A percentile compares a stretch with the other conserved stretches of the same genome.
Conservation (phyloP, 2,329 filamentous ascomycete genomes). For the Fusarium sublunatum region DNA sequence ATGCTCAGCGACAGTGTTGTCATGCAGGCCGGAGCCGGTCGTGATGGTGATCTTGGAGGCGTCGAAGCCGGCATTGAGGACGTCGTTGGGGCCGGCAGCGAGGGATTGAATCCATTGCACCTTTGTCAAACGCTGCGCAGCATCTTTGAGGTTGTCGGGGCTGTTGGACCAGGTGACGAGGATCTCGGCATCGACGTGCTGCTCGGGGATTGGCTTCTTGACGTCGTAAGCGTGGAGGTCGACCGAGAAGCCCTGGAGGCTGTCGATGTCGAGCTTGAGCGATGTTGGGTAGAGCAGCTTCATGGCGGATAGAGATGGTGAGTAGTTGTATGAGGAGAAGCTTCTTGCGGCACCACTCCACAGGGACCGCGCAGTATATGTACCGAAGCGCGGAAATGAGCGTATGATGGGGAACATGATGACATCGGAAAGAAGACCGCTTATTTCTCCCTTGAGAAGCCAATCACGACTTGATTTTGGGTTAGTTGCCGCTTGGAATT, state of each 20-base stretch:
- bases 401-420: slow-evolving; percentile 24
- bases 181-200: slow-evolving; percentile 68
- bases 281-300: slow-evolving; percentile 76
- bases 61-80: slow-evolving; percentile 70
- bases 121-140: slow-evolving; percentile 64
- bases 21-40: slow-evolving; percentile 72
- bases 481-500: rapidly evolving
- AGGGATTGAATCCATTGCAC: slow-evolving; percentile 75
- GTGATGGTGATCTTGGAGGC: slow-evolving; percentile 61
- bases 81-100: slow-evolving; percentile 74
- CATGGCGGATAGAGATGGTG: slow-evolving; percentile 51
- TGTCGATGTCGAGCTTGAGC: slow-evolving; percentile 64
- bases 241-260: slow-evolving; percentile 68
- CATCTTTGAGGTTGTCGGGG: slow-evolving; percentile 67
- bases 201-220: slow-evolving; percentile 64
- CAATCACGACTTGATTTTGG: slow-evolving; percentile 2
- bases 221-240: slow-evolving; percentile 70
- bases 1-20: slow-evolving; percentile 74
- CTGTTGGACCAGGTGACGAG: slow-evolving; percentile 73
- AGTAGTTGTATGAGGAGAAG: background rate
- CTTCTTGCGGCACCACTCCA: background rate
- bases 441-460: background rate
- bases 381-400: slow-evolving; percentile 31
- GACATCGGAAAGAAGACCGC: slow-evolving; percentile 42
- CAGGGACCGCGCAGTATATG: slow-evolving; percentile 33